Conservation (phyloP, 2,329 filamentous ascomycete genomes). For the Sclerotinia minor region DNA sequence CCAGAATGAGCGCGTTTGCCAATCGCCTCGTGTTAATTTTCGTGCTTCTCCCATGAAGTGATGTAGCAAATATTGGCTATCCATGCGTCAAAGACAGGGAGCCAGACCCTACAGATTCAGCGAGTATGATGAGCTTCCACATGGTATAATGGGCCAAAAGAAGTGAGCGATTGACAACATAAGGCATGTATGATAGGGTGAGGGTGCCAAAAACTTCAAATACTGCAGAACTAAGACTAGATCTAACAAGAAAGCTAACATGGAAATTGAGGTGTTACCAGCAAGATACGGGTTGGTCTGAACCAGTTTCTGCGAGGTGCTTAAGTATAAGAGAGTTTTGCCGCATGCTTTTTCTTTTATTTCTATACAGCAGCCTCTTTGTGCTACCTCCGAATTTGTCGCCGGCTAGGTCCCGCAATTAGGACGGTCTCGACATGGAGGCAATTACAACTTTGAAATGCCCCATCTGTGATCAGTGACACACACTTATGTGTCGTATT, state of each 20-base stretch:
- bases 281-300: not conserved
- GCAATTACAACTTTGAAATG: conserved; percentile 13
- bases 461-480: not conserved
- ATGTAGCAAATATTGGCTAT: conserved; percentile 44
- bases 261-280: not conserved
- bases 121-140: conserved; percentile 41
- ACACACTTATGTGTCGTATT: not conserved
- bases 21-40: conserved; percentile 41
- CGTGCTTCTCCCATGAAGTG: conserved; percentile 40
- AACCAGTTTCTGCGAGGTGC: not conserved
- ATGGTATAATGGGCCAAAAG: conserved; percentile 40
- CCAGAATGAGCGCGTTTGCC: conserved; percentile 42
- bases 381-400: not conserved
- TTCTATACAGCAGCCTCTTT: not conserved
- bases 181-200: conserved; percentile 43
- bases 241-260: conserved; percentile 19
- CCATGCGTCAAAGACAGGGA: conserved; percentile 40
- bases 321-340: not conserved
- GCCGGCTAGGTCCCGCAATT: not conserved
- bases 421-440: not conserved
- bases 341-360: not conserved
- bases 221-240: conserved; percentile 45
- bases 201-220: conserved; percentile 43
- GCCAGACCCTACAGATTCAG: conserved; percentile 43
- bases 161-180: conserved; percentile 43